Percentiles rank a stretch among this genome's conserved stretches.
phyloP scores from a whole-genome alignment of 805 yeast species.

The Vanderwaltozyma polyspora region DNA sequence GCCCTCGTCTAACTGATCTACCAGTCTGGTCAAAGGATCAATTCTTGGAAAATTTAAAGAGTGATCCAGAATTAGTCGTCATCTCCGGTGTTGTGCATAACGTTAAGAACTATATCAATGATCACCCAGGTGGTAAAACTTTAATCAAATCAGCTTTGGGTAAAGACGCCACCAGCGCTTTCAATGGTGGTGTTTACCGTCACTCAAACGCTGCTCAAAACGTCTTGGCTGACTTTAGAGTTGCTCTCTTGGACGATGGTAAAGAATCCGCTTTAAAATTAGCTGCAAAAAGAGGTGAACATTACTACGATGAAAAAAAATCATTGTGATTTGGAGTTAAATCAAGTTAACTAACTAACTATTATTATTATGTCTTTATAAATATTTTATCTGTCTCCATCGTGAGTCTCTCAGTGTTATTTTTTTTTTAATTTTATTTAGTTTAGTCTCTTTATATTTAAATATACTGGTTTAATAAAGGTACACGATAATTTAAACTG shows the following conservation, averaged over 20 bases:
- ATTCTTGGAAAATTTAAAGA: slow-evolving; percentile 40
- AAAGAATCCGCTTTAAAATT: slow-evolving; percentile 42
- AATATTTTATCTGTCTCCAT: neutral
- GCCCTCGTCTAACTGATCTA: slow-evolving; percentile 49
- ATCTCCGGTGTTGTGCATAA: slow-evolving; percentile 75
- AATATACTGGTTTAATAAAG: neutral
- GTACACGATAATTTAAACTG: neutral
- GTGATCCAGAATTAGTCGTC: slow-evolving; percentile 50
- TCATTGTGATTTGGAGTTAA: neutral
- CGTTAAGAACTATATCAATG: slow-evolving; percentile 53
- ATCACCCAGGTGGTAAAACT: slow-evolving; percentile 81
- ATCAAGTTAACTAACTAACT: neutral
- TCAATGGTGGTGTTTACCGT: slow-evolving; percentile 77
- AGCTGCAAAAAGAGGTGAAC: slow-evolving; percentile 29
- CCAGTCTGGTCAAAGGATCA: slow-evolving; percentile 67
- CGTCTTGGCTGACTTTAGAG: slow-evolving; percentile 70
- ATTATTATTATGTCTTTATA: neutral
- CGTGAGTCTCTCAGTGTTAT: no score
- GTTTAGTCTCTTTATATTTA: neutral
- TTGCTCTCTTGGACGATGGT: slow-evolving; percentile 64
- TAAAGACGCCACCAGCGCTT: slow-evolving; percentile 74
- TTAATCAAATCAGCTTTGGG: slow-evolving; percentile 60
- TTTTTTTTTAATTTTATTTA: no score
- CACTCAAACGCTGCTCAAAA: slow-evolving; percentile 84
- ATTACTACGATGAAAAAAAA: slow-evolving; percentile 12